A percentile compares a stretch with the other conserved stretches of the same genome.
phyloP scores from a whole-genome alignment of 805 yeast species.

The Suhomyces sp. region DNA sequence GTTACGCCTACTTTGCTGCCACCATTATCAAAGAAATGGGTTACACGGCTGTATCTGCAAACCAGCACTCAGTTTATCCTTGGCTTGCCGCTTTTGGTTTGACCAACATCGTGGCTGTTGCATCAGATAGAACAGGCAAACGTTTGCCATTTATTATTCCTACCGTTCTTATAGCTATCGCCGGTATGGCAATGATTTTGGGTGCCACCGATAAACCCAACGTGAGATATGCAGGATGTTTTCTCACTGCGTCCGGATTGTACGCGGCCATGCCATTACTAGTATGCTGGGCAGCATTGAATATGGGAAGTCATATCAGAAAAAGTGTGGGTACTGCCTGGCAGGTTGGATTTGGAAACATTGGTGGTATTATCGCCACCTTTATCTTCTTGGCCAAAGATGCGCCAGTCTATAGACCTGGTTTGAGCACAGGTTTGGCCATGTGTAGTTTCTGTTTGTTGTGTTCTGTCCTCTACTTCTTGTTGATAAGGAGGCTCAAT shows the following conservation, averaged over 20 bases:
- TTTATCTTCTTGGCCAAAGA: slow-evolving; percentile 53
- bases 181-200: slow-evolving; percentile 56
- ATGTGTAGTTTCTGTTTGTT: slow-evolving; percentile 43
- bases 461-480: slow-evolving; percentile 31
- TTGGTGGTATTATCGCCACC: slow-evolving; percentile 67
- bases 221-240: slow-evolving; percentile 60
- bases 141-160: slow-evolving; percentile 48
- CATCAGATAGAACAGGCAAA: slow-evolving; percentile 45
- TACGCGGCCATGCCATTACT: slow-evolving; percentile 68
- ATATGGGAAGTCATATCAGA: slow-evolving; percentile 61
- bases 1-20: slow-evolving; percentile 72
- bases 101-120: slow-evolving; percentile 57
- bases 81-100: slow-evolving; percentile 76
- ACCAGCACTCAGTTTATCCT: slow-evolving; percentile 80
- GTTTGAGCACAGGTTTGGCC: slow-evolving; percentile 51
- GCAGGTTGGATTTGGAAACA: slow-evolving; percentile 70
- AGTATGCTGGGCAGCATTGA: slow-evolving; percentile 64
- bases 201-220: slow-evolving; percentile 39
- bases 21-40: slow-evolving; percentile 61
- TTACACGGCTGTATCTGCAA: slow-evolving; percentile 68
- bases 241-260: slow-evolving; percentile 55
- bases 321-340: slow-evolving; percentile 57
- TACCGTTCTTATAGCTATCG: slow-evolving; percentile 37
- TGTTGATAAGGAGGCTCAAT: slow-evolving; percentile 19
- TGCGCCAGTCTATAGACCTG: slow-evolving; percentile 58